These are phyloP conservation scores for Wallacemonas collosoma DNA, from an alignment of 208 protist genomes.

Conservation along the genomic window DNA sequence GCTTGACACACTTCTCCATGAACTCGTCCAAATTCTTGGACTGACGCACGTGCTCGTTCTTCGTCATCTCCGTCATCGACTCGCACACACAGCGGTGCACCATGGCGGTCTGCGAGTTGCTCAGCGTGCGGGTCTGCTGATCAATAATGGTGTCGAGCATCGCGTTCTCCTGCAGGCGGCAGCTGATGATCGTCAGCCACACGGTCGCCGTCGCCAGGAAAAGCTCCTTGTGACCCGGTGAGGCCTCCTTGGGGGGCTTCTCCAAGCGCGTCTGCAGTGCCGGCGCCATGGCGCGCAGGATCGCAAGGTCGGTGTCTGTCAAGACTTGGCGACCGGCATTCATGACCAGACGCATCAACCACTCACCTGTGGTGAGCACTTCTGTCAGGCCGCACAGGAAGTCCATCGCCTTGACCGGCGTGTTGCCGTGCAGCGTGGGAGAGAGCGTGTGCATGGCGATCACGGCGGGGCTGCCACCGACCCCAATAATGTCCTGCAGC, in stretches of 20 bases:
- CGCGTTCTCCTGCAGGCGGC: conserved; percentile 78
- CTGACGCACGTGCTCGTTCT: conserved; percentile 62
- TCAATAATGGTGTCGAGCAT: conserved; percentile 87
- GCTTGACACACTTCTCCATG: conserved; percentile 91
- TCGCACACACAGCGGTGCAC: conserved; percentile 90
- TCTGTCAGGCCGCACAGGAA: conserved; percentile 79
- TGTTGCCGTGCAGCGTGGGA: conserved; percentile 46
- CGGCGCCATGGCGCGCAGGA: conserved; percentile 59
- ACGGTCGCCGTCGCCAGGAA: conserved; percentile 87
- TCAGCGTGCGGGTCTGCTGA: conserved; percentile 86
- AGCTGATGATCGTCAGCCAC: conserved; percentile 90
- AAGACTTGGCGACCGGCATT: conserved; percentile 76
- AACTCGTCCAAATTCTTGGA: conserved; percentile 87
- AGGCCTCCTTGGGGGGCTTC: conserved; percentile 85
- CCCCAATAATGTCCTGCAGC: conserved; percentile 54
- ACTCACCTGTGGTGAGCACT: conserved; percentile 55
- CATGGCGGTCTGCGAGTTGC: conserved; percentile 88
- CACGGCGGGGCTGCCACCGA: conserved; percentile 73
- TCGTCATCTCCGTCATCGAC: conserved; percentile 87
- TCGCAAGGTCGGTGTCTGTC: conserved; percentile 45
- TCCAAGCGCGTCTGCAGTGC: conserved; percentile 73
- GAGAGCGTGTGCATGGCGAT: conserved; percentile 64
- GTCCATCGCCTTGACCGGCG: conserved; percentile 59
- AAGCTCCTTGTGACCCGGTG: conserved; percentile 77
- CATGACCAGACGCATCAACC: conserved; percentile 65